A percentile compares a stretch with the other conserved stretches of the same genome.
Conservation (phyloP, 139 green algal species). For the Ostreobium quekettii region DNA sequence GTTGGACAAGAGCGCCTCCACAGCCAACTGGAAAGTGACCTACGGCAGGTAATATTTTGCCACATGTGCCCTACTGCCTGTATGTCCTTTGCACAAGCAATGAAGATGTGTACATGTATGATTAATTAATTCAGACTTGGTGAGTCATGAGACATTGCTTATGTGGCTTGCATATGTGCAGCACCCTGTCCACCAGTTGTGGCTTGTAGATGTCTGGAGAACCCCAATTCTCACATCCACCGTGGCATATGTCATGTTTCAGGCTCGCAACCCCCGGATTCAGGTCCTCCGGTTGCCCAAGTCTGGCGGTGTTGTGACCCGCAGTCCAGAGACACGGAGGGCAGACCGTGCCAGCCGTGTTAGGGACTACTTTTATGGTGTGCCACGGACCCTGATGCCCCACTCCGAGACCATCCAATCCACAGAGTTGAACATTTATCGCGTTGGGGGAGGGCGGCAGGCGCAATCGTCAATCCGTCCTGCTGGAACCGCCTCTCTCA, state of each 20-base stretch:
- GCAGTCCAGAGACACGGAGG: slow-evolving; percentile 42
- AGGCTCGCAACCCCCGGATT: not conserved
- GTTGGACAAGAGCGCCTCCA: slow-evolving; percentile 43
- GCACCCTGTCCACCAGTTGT: not conserved
- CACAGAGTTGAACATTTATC: slow-evolving; percentile 8
- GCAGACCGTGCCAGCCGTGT: slow-evolving; percentile 45
- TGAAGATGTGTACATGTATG: too few relatives aligned
- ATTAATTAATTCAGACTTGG: too few relatives aligned
- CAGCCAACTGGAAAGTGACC: slow-evolving; percentile 30
- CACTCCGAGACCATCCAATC: slow-evolving; percentile 27
- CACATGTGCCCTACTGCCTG: too few relatives aligned
- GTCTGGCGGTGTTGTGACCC: slow-evolving; percentile 73
- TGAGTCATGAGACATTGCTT: too few relatives aligned
- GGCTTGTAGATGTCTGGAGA: not conserved
- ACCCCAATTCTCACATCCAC: not conserved
- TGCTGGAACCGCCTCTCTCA: slow-evolving; percentile 45
- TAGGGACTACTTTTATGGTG: slow-evolving; percentile 89
- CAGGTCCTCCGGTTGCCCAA: slow-evolving; percentile 67
- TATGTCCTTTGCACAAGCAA: too few relatives aligned
- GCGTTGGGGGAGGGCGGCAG: not conserved
- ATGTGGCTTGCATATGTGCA: not conserved
- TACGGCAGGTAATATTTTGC: too few relatives aligned
- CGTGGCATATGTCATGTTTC: not conserved
- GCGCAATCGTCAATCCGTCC: too few relatives aligned
- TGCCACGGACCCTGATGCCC: slow-evolving; percentile 38